Conservation (phyloP, 169 alveolate species). For the Cryptosporidium viatorum region DNA sequence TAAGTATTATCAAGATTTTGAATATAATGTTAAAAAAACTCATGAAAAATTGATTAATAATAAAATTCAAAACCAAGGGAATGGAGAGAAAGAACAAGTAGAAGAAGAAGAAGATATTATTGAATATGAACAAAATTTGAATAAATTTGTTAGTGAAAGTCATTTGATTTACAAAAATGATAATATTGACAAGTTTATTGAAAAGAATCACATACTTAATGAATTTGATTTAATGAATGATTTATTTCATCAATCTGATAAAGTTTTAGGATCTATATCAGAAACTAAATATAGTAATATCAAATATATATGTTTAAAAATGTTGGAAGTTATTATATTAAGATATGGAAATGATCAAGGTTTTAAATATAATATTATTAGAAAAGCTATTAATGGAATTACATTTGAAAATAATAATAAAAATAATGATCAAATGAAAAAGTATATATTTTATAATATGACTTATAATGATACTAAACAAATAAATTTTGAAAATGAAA, state of each 20-base stretch:
- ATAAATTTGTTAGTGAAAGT: neutral
- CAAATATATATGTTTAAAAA: constrained; percentile 20
- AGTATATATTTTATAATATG: constrained; percentile 12
- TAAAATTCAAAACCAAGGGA: neutral
- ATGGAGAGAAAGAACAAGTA: too few species aligned
- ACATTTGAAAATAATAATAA: neutral
- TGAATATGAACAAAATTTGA: neutral
- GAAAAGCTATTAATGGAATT: neutral
- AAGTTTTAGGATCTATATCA: neutral
- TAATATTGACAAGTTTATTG: constrained; percentile 45
- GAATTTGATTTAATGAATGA: constrained; percentile 45
- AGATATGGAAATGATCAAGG: neutral
- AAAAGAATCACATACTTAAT: neutral
- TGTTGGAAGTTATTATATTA: constrained; percentile 16
- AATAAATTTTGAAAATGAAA: neutral
- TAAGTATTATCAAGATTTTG: constrained; percentile 16
- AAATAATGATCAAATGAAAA: neutral
- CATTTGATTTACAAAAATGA: constrained; percentile 35
- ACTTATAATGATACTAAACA: neutral
- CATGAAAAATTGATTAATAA: neutral
- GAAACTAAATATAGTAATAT: constrained; percentile 5
- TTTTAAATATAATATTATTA: neutral
- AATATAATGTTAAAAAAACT: neutral
- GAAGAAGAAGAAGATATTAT: neutral
- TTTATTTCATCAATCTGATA: neutral